Conservation (phyloP, 768 basidiomycete species). For the Dendrothele bispora region DNA sequence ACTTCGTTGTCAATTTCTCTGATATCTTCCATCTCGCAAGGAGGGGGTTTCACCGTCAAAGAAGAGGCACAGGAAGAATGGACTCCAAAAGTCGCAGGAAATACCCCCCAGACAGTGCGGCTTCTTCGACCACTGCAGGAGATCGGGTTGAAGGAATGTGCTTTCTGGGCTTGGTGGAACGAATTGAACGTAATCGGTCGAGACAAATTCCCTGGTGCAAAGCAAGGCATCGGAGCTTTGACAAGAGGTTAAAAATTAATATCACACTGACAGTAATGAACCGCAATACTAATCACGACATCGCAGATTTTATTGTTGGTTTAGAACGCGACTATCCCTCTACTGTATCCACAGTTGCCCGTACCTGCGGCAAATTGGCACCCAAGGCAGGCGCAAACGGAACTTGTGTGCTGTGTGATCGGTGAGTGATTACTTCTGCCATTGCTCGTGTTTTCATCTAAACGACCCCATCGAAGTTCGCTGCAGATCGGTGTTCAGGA, state of each 20-base stretch:
- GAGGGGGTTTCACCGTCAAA: constrained; percentile 68
- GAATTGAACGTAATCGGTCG: constrained; percentile 52
- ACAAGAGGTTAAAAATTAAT: constrained; percentile 75
- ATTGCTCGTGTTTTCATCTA: background rate
- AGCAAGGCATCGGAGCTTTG: constrained; percentile 60
- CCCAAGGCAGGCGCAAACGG: constrained; percentile 53
- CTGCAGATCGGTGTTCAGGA: constrained; percentile 48
- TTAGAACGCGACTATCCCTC: constrained; percentile 84
- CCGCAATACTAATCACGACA: background rate
- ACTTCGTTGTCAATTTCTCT: constrained; percentile 75
- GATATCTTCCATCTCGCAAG: constrained; percentile 74
- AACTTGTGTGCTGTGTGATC: constrained; percentile 62
- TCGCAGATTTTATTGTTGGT: constrained; percentile 73
- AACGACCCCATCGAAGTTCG: background rate
- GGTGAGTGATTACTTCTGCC: constrained; percentile 37
- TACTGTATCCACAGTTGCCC: constrained; percentile 80
- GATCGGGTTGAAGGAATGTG: constrained; percentile 76
- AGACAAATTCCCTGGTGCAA: constrained; percentile 42
- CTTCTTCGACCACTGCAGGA: constrained; percentile 72
- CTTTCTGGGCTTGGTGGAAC: constrained; percentile 77
- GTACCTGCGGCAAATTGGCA: constrained; percentile 76
- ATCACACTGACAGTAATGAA: background rate
- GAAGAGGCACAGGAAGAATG: constrained; percentile 77
- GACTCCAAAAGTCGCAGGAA: constrained; percentile 29
- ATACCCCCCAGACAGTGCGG: constrained; percentile 32